These are phyloP conservation scores for Zygosaccharomyces rouxii DNA, from an alignment of 805 yeast species.

Conservation along the genomic window DNA sequence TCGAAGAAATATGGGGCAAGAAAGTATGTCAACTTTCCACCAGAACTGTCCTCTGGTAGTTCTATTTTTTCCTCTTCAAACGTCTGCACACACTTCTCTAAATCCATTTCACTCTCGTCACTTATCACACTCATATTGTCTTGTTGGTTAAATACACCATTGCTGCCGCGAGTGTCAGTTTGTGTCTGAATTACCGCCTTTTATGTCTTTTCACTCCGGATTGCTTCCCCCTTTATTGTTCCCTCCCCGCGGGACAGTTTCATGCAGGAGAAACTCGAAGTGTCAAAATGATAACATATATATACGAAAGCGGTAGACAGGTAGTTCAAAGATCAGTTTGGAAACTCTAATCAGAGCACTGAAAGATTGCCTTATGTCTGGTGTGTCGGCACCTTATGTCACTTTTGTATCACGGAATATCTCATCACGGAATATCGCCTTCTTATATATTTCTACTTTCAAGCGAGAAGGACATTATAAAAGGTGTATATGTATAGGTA, in stretches of 20 bases:
- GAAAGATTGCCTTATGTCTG: too few relatives aligned
- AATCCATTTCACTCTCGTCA: not conserved
- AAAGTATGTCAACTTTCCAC: not conserved
- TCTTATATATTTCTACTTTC: too few relatives aligned
- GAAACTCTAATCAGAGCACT: too few relatives aligned
- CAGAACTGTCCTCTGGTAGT: not conserved
- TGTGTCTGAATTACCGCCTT: not conserved
- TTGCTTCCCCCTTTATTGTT: too few relatives aligned
- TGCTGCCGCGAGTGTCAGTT: too few relatives aligned
- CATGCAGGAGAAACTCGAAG: not conserved
- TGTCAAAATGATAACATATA: too few relatives aligned
- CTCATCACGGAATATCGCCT: too few relatives aligned
- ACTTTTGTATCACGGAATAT: too few relatives aligned
- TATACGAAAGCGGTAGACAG: not conserved
- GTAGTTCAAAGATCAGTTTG: too few relatives aligned
- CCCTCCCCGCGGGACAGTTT: not conserved
- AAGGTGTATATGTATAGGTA: too few relatives aligned
- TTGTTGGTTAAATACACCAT: not conserved
- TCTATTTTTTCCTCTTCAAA: not conserved
- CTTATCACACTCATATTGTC: not conserved
- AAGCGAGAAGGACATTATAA: too few relatives aligned
- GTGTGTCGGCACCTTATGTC: too few relatives aligned
- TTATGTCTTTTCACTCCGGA: not conserved
- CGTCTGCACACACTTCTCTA: not conserved
- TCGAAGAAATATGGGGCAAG: not conserved